A percentile compares a stretch with the other conserved stretches of the same genome.
These are phyloP conservation scores for Zymoseptoria brevis DNA, from an alignment of 2,329 filamentous ascomycete genomes.

Conservation along the genomic window DNA sequence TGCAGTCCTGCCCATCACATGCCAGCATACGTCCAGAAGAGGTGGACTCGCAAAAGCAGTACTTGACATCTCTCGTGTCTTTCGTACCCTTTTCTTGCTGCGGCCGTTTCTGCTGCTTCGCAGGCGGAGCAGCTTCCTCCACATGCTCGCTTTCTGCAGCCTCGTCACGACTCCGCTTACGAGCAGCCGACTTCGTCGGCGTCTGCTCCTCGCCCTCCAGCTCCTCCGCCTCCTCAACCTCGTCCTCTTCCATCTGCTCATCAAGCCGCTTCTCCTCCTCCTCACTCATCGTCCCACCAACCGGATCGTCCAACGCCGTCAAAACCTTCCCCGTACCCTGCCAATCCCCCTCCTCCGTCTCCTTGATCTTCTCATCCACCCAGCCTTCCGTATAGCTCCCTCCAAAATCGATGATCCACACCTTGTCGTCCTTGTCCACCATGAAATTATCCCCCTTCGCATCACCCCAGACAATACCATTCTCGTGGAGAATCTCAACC, in stretches of 20 bases:
- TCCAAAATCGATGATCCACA: constrained; percentile 36
- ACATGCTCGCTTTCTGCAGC: neutral
- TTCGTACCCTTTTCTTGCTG: neutral
- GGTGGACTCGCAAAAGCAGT: neutral
- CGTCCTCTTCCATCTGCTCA: constrained; percentile 2
- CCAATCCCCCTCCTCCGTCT: constrained; percentile 30
- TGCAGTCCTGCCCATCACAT: constrained; percentile 68
- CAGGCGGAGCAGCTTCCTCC: neutral
- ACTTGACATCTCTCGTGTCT: neutral
- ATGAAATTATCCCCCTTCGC: constrained; percentile 36
- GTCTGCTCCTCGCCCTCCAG: constrained; percentile 1
- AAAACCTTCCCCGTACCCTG: constrained; percentile 25
- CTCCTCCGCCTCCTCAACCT: constrained; percentile 1
- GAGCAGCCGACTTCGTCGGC: neutral
- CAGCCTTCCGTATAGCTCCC: constrained; percentile 33
- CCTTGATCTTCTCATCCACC: constrained; percentile 30
- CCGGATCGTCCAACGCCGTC: constrained; percentile 24
- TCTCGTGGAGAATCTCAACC: constrained; percentile 27
- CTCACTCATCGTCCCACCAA: constrained; percentile 10
- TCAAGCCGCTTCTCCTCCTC: constrained; percentile 9
- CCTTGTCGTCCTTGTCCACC: constrained; percentile 29
- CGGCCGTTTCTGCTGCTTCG: neutral
- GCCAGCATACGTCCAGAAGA: constrained; percentile 56
- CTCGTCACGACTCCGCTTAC: neutral
- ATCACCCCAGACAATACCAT: constrained; percentile 33